Evolutionary conservation across 1,284 basidiomycete genomes (phyloP).

Genomic region (Moniliophthora roreri): DNA sequence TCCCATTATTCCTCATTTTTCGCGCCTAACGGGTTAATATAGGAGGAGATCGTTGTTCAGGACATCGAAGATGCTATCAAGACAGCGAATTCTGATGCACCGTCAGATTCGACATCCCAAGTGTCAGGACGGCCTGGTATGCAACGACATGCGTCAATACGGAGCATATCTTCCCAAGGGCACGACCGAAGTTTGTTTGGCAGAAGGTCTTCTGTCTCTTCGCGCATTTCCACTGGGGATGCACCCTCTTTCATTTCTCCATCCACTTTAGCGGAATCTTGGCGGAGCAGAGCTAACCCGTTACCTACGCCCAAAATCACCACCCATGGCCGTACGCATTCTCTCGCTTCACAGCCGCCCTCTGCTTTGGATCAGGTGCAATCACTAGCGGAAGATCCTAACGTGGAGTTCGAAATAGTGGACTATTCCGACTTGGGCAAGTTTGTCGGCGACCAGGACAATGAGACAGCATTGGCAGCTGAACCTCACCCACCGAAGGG

Average conservation of each 20-base stretch:
- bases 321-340: conserved; percentile 23
- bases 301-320: conserved; percentile 21
- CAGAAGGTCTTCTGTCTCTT: conserved; percentile 2
- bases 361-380: conserved; percentile 46
- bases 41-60: conserved; percentile 37
- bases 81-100: conserved; percentile 4
- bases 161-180: conserved; percentile 1
- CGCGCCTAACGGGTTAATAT: neutral
- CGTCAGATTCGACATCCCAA: conserved; percentile 13
- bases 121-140: conserved; percentile 15
- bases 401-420: conserved; percentile 69
- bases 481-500: conserved; percentile 16
- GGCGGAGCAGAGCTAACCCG: conserved; percentile 53
- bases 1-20: neutral
- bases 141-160: conserved; percentile 33
- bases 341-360: conserved; percentile 34
- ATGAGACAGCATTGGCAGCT: conserved; percentile 13
- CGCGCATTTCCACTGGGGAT: conserved; percentile 7
- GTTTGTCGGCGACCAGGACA: conserved; percentile 49
- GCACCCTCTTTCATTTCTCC: conserved; percentile 27
- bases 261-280: conserved; percentile 51
- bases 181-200: neutral
- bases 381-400: conserved; percentile 44
- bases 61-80: conserved; percentile 48
- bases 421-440: conserved; percentile 77